Base-by-base conservation (phyloP, 108 stramenopile species). In the Nitzschia putrida region DNA sequence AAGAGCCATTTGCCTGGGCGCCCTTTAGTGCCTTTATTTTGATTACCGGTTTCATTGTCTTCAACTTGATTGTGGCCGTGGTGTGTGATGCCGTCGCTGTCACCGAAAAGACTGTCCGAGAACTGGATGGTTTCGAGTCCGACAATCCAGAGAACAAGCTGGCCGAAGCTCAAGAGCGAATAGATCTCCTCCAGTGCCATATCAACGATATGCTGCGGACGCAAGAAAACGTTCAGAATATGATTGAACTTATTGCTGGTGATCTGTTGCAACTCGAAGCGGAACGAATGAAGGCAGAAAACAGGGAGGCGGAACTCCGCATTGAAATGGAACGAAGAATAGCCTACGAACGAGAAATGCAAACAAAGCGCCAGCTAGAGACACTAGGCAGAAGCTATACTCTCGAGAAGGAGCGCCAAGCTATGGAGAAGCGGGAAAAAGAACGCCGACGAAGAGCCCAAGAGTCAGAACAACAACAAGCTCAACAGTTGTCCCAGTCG, bases 21-120 rank as follows among this genome's bases (percentile, higher is more conserved):
- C 80, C 78, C 12, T 83, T 90, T 74, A 11, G 77, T 23, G 56
- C 60, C 13, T 90, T 83, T 57, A 76, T 88, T 41, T 41, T 75
- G 11, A 74, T 88, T 45, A 73, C 87, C 10, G 86, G 85, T 7
- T 91, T 91, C 70, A 84, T 91, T 24, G 82, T 88, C 0, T 86
- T 81, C 64, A 88, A 88, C 66, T 75, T 91, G 53, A 88, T 91
- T 61, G 83, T 91, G 61, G 90, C 90, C 50, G 87, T 91, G 14
- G 83, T 91, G 11, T 88, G 87, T 61, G 87, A 91, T 58, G 83
- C 85, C 16, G 82, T 87, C 23, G 51, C 77, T 14, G 52, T 68
- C 13, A 76, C 75, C 13, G 75, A 76, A 69, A 61, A 76, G 58
- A 76, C 68, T 0, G 68, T 76, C 2, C 59, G 75, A 18, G 50